Conservation (phyloP, 768 basidiomycete species). For the Glaciozyma martinii region DNA sequence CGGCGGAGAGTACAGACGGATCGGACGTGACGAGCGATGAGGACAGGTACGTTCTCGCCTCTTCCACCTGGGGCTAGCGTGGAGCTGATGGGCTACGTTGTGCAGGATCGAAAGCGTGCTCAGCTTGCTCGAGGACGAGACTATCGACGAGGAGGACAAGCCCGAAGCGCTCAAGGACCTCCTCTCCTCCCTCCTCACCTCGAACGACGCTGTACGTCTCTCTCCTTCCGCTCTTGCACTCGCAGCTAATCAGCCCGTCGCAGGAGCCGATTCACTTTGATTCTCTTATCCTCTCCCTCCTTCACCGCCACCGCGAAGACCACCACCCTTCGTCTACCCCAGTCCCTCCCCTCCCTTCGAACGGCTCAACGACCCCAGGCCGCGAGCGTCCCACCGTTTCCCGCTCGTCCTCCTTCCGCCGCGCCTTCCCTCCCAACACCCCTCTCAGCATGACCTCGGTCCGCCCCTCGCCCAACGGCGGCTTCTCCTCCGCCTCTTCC, state of each 20-base stretch:
- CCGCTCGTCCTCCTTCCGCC: conserved; percentile 26
- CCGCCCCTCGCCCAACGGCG: conserved; percentile 4
- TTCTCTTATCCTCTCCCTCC: conserved; percentile 22
- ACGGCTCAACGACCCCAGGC: conserved; percentile 22
- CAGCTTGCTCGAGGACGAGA: conserved; percentile 13
- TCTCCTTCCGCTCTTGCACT: not conserved
- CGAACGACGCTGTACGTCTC: not conserved
- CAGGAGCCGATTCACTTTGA: conserved; percentile 20
- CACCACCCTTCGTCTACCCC: conserved; percentile 24
- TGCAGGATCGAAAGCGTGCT: conserved; percentile 12
- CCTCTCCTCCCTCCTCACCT: conserved; percentile 7
- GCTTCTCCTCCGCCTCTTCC: not conserved
- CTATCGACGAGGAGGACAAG: conserved; percentile 30
- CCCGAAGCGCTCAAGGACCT: conserved; percentile 27
- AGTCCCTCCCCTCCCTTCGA: conserved; percentile 24
- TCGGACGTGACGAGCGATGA: conserved; percentile 16
- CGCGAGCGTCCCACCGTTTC: conserved; percentile 23
- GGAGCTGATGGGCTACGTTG: not conserved
- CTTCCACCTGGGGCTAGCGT: not conserved
- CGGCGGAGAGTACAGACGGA: not conserved
- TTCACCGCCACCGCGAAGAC: conserved; percentile 29
- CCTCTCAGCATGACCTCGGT: conserved; percentile 4
- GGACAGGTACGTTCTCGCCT: conserved; percentile 11
- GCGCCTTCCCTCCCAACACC: conserved; percentile 7
- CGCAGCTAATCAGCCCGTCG: not conserved